Evolutionary conservation across 352 stramenopile genomes (phyloP), one percentile per base, ranked within the genome.

Genomic region (Phytopythium oedochilum): DNA sequence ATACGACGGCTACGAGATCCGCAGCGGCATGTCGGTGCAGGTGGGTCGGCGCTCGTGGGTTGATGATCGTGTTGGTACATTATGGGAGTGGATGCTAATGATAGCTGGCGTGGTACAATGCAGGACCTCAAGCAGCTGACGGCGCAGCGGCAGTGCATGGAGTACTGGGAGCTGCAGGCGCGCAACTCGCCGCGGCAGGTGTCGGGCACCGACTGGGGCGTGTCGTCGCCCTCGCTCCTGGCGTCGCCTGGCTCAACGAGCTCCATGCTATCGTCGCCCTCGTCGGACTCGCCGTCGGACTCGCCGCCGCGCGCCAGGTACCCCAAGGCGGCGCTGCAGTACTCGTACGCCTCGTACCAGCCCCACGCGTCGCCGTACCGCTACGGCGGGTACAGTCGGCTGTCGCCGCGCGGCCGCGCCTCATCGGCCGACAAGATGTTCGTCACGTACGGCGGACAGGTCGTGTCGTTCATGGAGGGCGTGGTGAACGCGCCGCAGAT

Each of bases 21-120:
- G 83, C 56, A 91, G 80, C 51, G 83, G 83, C 59, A 93, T 93
- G 83, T 88, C 76, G 32, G 83, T 93, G 23, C 81, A 90, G 77
- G 79, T 89, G 25, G 17, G 52, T 38, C n/a, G 32, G 32, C 31
- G 22, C 20, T n/a, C 17, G 23, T 42, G 50, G 29, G 26, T 14
- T 49, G n/a, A 18, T 23, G 8, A 9, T 39, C n/a, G 18, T 23
- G 17, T 32, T 18, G 26, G 48, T 53, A 3, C 57, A n/a, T n/a
- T n/a, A n/a, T n/a, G n/a, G n/a, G n/a, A n/a, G n/a, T n/a, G n/a
- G n/a, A n/a, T n/a, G n/a, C n/a, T 57, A 54, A 69, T 39, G 18
- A 42, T 56, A 26, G 9, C 18, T 42, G 26, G 20, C 26, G 42
- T 49, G 26, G 11, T 25, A 25, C 23, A 12, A 23, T 55, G 26